Evolutionary conservation across 768 basidiomycete species (phyloP), one percentile per base, ranked within the genome.

Genomic region (Collybiopsis confluens): DNA sequence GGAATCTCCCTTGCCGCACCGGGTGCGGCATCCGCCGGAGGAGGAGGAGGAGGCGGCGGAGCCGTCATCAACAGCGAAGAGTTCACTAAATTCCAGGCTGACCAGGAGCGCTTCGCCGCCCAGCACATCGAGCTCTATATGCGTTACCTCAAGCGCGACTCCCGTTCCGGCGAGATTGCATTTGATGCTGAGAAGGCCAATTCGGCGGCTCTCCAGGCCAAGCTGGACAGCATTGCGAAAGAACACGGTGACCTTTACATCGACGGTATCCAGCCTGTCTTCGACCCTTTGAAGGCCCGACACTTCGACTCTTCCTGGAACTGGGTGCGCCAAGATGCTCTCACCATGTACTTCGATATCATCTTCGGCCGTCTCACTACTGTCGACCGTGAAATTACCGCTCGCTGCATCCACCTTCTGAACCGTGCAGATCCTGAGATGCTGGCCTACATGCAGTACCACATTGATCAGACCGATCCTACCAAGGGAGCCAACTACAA

Each of bases 261-360:
- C 56, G 88, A 95, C 28, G 97, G 97, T 41, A 95, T 98, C 56
- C 90, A 95, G 64, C 97, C 97, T 9, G 79, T 82, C 54, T 99
- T 99, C 70, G 92, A 96, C 64, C 86, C 91, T 2, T 77, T 98
- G 63, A 98, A 99, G 71, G 97, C 95, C 11, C 90, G 97, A 43
- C 94, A 88, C 66, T 98, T 99, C 76, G 95, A 98, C 67, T 98
- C 96, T 2, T 93, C 90, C 5, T 99, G 96, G 97, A 99, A 99
- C 66, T 99, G 97, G 97, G 96, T 89, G 42, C 87, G 96, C 56
- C 97, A 99, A 73, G 95, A 97, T 57, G 92, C 94, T 15, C 77
- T 98, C 24, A 75, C 92, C 56, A 95, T 99, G 92, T 98, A 86
- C 74, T 98, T 95, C 70, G 96, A 98, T 68, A 97, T 99, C 72